phyloP scores from a whole-genome alignment of 1,284 basidiomycete genomes.

The Tylopilus sp. region DNA sequence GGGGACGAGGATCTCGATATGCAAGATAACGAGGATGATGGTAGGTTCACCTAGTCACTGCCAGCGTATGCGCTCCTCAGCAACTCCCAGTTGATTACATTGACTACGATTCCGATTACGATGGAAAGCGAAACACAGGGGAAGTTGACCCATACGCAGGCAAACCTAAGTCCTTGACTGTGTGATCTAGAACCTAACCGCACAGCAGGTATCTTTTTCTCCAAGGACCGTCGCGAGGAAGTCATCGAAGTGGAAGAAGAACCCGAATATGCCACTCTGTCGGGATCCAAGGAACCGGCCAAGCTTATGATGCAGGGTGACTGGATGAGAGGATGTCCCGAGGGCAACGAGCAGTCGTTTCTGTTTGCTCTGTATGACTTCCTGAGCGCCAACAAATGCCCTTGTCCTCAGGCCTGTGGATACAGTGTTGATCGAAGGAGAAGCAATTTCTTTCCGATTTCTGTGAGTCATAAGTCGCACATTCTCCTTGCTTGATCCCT shows the following conservation, averaged over 20 bases:
- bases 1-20: constrained; percentile 40
- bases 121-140: constrained; percentile 40
- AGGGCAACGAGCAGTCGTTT: constrained; percentile 84
- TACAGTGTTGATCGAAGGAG: constrained; percentile 54
- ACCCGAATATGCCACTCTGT: constrained; percentile 50
- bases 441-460: constrained; percentile 75
- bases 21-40: constrained; percentile 53
- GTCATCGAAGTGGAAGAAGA: constrained; percentile 83
- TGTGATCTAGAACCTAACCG: constrained; percentile 11
- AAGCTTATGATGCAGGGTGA: constrained; percentile 80
- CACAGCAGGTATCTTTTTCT: constrained; percentile 77
- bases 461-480: constrained; percentile 49
- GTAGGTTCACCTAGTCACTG: constrained; percentile 30
- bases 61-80: constrained; percentile 11
- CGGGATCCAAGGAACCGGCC: constrained; percentile 44
- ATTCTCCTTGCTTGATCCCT: constrained; percentile 1
- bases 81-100: constrained; percentile 47
- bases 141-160: constrained; percentile 84
- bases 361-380: constrained; percentile 79
- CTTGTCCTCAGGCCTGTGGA: constrained; percentile 72
- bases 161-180: constrained; percentile 25
- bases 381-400: constrained; percentile 57
- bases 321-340: constrained; percentile 95
- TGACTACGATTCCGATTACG: constrained; percentile 76
- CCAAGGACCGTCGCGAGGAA: constrained; percentile 81